Conservation (phyloP, 2,329 filamentous ascomycete genomes). For the Seiridium unicorne region DNA sequence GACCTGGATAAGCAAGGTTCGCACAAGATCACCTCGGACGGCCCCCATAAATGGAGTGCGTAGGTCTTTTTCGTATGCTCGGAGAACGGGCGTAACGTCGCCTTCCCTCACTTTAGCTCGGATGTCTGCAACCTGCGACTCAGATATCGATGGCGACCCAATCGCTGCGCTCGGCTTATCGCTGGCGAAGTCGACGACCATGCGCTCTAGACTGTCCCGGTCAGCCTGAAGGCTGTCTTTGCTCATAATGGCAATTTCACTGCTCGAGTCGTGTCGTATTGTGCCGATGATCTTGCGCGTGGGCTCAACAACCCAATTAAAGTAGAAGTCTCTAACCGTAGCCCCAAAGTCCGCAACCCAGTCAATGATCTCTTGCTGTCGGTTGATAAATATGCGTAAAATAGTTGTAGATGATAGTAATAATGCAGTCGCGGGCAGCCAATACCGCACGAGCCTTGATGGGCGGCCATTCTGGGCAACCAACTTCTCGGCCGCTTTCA, state of each 20-base stretch:
- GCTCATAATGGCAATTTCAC: constrained; percentile 96
- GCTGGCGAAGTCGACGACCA: constrained; percentile 94
- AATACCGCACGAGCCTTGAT: constrained; percentile 75
- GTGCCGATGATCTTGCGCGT: constrained; percentile 80
- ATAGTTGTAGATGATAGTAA: constrained; percentile 84
- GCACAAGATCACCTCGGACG: constrained; percentile 80
- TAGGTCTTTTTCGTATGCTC: constrained; percentile 87
- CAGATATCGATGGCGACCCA: constrained; percentile 52
- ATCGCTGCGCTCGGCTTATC: constrained; percentile 70
- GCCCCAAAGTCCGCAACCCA: constrained; percentile 79
- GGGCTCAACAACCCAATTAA: constrained; percentile 93
- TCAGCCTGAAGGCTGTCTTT: constrained; percentile 88
- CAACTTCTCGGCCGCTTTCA: constrained; percentile 51
- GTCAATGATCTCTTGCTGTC: constrained; percentile 71
- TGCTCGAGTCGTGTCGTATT: constrained; percentile 87
- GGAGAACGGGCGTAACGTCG: constrained; percentile 87
- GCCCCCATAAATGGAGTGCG: constrained; percentile 79
- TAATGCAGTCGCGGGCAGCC: constrained; percentile 72
- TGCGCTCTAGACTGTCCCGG: constrained; percentile 86
- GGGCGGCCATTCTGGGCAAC: constrained; percentile 72
- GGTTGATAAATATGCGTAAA: constrained; percentile 73
- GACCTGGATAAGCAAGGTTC: constrained; percentile 90
- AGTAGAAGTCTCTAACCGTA: constrained; percentile 87
- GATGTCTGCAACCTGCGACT: constrained; percentile 71
- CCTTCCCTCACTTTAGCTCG: constrained; percentile 81